phyloP scores from a whole-genome alignment of 2,329 filamentous ascomycete species.

The Exophiala calicioides region DNA sequence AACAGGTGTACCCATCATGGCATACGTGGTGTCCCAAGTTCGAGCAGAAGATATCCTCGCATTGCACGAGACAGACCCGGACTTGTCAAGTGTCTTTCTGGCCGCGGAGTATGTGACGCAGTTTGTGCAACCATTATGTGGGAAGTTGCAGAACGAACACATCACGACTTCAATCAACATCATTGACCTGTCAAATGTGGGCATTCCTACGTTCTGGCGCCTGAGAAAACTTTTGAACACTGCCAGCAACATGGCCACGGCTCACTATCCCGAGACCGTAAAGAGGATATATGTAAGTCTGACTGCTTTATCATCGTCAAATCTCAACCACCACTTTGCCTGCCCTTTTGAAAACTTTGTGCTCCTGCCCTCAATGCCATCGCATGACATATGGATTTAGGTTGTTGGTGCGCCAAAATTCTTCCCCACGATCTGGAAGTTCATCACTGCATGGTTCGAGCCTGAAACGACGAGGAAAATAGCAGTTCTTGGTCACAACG shows the following conservation, averaged over 20 bases:
- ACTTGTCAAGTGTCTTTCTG: constrained; percentile 12
- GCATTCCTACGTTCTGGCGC: constrained; percentile 9
- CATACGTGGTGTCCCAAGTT: constrained; percentile 54
- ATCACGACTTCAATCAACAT: constrained; percentile 12
- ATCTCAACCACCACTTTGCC: too few relatives aligned
- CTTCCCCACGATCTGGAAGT: constrained; percentile 88
- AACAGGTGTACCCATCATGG: constrained; percentile 84
- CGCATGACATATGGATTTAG: too few relatives aligned
- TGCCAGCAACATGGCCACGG: constrained; percentile 14
- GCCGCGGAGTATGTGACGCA: constrained; percentile 15
- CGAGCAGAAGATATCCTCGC: constrained; percentile 12
- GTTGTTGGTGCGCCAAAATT: constrained; percentile 52
- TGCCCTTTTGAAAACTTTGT: too few relatives aligned
- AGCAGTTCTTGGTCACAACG: constrained; percentile 6
- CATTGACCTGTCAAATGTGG: constrained; percentile 11
- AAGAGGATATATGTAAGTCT: constrained; percentile 15
- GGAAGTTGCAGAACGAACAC: constrained; percentile 6
- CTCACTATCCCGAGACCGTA: constrained; percentile 16
- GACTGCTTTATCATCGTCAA: too few relatives aligned
- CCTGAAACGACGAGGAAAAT: constrained; percentile 18
- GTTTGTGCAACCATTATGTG: constrained; percentile 16
- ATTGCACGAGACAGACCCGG: constrained; percentile 11
- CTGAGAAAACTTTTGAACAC: constrained; percentile 9
- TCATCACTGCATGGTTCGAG: constrained; percentile 90
- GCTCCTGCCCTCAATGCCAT: too few relatives aligned